Percentiles rank a stretch among this genome's conserved stretches.
These are phyloP conservation scores for Penstemon newberryi DNA, from an alignment of 257 asterid species.

Conservation along the genomic window DNA sequence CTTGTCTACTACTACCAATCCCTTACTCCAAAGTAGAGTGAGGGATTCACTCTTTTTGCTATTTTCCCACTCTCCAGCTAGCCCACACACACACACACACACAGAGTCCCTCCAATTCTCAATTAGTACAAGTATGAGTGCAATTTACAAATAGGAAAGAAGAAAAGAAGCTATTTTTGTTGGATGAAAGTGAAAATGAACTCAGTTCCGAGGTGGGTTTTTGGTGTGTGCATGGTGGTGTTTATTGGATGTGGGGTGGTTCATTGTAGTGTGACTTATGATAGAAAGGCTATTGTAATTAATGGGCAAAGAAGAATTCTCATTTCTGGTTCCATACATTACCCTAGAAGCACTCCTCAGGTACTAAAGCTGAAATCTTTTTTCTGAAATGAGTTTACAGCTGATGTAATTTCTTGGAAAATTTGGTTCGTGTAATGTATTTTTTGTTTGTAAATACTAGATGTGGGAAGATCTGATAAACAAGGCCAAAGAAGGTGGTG, in stretches of 20 bases:
- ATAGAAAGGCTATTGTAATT: slow-evolving; percentile 63
- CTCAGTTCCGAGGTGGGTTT: slow-evolving; percentile 45
- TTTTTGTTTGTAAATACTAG: slow-evolving; percentile 35
- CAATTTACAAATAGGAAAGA: slow-evolving; percentile 21
- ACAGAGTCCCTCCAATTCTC: slow-evolving; percentile 33
- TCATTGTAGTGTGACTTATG: slow-evolving; percentile 70
- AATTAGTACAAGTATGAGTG: slow-evolving; percentile 26
- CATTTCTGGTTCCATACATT: slow-evolving; percentile 89
- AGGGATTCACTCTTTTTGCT: not conserved
- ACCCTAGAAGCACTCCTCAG: slow-evolving; percentile 96
- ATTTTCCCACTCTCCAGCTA: not conserved
- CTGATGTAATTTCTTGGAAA: slow-evolving; percentile 7
- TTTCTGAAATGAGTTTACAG: not conserved
- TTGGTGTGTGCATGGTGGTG: slow-evolving; percentile 45
- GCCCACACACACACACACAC: not conserved
- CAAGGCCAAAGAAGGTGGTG: slow-evolving; percentile 90
- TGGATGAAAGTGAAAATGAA: slow-evolving; percentile 36
- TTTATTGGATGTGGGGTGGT: slow-evolving; percentile 52
- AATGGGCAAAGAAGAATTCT: slow-evolving; percentile 77
- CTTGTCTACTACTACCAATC: slow-evolving; percentile 34
- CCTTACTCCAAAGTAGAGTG: slow-evolving; percentile 23
- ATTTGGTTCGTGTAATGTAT: slow-evolving; percentile 5
- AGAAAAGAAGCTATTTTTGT: slow-evolving; percentile 10
- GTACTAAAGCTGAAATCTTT: slow-evolving; percentile 31
- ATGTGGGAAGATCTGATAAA: slow-evolving; percentile 89